These are phyloP conservation scores for Thielaviopsis punctulata DNA, from an alignment of 2,329 filamentous ascomycete species.

Conservation along the genomic window DNA sequence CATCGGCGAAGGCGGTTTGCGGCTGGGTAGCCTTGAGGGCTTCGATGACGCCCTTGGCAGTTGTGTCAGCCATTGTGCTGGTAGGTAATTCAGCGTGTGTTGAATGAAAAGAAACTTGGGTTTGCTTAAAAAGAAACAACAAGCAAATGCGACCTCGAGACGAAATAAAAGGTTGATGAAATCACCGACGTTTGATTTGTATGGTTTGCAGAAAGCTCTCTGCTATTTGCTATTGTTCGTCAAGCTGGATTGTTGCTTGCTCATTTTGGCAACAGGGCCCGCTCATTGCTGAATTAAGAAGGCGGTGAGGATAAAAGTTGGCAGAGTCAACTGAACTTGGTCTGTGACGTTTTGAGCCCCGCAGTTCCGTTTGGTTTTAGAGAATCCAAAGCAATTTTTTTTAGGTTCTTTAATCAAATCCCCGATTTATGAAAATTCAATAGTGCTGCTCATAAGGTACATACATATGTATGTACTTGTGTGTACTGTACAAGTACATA, in stretches of 20 bases:
- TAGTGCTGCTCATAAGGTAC: background rate
- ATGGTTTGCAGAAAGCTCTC: background rate
- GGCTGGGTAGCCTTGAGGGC: conserved; percentile 12
- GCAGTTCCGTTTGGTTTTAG: background rate
- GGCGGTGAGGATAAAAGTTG: background rate
- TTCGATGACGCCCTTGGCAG: conserved; percentile 9
- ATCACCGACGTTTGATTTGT: background rate
- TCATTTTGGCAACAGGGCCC: background rate
- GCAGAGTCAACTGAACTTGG: background rate
- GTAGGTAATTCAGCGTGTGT: background rate
- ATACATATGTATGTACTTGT: too few species aligned
- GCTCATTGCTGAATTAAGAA: background rate
- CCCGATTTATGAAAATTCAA: background rate
- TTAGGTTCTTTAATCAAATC: too few species aligned
- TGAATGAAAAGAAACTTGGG: background rate
- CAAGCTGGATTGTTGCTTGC: background rate
- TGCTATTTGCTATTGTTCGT: too few species aligned
- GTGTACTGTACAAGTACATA: too few species aligned
- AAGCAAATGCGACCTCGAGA: background rate
- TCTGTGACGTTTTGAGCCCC: background rate
- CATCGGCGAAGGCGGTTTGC: conserved; percentile 9
- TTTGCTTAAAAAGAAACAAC: background rate
- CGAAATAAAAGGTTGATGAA: background rate
- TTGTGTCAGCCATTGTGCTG: conserved; percentile 2
- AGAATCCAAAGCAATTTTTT: background rate